Percentiles rank a stretch among this genome's conserved stretches.
phyloP scores from a whole-genome alignment of 371 early-diverging fungal genomes.

The Phascolomyces articulosus region DNA sequence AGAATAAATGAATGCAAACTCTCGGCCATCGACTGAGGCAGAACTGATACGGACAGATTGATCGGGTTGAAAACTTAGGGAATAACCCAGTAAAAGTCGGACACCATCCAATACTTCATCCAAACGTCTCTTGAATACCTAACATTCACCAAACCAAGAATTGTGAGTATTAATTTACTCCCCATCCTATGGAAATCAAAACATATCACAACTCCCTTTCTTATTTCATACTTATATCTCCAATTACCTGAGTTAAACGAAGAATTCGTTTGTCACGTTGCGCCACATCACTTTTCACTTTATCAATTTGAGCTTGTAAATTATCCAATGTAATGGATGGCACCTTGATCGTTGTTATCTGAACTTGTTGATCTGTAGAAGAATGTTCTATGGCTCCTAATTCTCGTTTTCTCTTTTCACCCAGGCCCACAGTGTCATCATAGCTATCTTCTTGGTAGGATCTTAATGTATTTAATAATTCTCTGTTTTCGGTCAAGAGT shows the following conservation, averaged over 20 bases:
- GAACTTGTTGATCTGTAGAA: neutral
- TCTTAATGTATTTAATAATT: slow-evolving; percentile 34
- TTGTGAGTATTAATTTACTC: too few relatives aligned
- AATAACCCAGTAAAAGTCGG: slow-evolving; percentile 74
- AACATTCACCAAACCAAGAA: too few relatives aligned
- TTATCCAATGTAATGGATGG: slow-evolving; percentile 60
- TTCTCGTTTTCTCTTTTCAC: slow-evolving; percentile 1
- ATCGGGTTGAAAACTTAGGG: slow-evolving; percentile 68
- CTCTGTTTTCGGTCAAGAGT: slow-evolving; percentile 62
- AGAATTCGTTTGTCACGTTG: slow-evolving; percentile 64
- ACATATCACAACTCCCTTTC: too few relatives aligned
- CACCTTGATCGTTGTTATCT: slow-evolving; percentile 23
- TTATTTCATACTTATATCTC: too few relatives aligned
- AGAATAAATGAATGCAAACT: slow-evolving; percentile 68
- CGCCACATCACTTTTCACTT: slow-evolving; percentile 45
- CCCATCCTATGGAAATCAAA: too few relatives aligned
- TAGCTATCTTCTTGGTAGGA: neutral
- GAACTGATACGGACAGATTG: slow-evolving; percentile 75
- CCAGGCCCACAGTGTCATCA: neutral
- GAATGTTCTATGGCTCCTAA: slow-evolving; percentile 1
- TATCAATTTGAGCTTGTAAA: slow-evolving; percentile 49
- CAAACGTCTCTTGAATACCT: slow-evolving; percentile 63
- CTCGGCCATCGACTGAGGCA: slow-evolving; percentile 52
- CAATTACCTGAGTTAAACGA: slow-evolving; percentile 65
- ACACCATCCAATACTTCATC: slow-evolving; percentile 73